Base-by-base conservation (phyloP, 2,329 filamentous ascomycete genomes). In the Metarhizium album region DNA sequence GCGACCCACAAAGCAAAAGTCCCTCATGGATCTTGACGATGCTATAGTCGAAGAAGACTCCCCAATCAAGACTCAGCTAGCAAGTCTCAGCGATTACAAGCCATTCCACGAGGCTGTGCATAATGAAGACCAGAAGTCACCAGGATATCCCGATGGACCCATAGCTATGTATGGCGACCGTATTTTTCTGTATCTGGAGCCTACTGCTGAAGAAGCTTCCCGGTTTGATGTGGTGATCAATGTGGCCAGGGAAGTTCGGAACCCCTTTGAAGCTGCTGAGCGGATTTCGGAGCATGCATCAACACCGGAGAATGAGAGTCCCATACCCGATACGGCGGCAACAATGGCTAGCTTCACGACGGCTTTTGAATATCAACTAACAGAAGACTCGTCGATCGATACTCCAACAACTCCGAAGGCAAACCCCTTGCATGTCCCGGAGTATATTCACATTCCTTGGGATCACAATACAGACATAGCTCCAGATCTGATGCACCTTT, bases 401-500 rank as follows among this genome's bases (percentile, higher is more conserved):
- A 78, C 76, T 1, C 78, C 80, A 4, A 80, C 79, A 1, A 68
- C 65, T 0, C 79, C 80, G 3, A 82, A 78, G 62, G 74, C 79
- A 13, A 68, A 66, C 40, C 53, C 64, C 4, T 64, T 69, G 43
- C 76, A 72, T 47, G 69, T 79, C 45, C 87, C 87, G 1, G 87
- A 94, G 64, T 94, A 94, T 60, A 87, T 93, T 16, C 87, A 94
- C 63, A 84, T 93, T 60, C 84, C 82, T 1, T 93, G 87, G 87
- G 87, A 93, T 54, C 87, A 93, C 69, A 90, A 91, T 67, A 91
- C 87, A 0, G 86, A 93, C 53, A 91, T 94, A 57, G 82, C 87
- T 1, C 79, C 81, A 4, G 87, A 93, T 63, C 70, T 93, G 20
- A 82, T 87, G 73, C 74, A 73, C 45, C 73, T 94, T 14, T 90